Evolutionary conservation across 352 stramenopile genomes (phyloP).

Genomic region (Pythium folliculosum): DNA sequence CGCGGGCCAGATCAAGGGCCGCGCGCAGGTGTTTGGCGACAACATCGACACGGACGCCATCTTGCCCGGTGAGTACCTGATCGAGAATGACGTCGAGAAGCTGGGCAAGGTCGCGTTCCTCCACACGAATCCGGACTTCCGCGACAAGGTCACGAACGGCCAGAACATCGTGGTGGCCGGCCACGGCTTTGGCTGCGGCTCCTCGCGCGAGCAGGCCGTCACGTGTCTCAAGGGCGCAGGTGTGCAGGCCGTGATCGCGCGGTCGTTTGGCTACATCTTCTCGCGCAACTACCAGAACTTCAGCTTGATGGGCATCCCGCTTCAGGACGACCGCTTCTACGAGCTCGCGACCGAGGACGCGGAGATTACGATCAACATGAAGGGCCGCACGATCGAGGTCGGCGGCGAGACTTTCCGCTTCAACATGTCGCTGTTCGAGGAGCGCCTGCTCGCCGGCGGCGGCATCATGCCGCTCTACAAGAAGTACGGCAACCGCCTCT

Average conservation of each 20-base stretch:
- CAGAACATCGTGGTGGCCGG: constrained; percentile 79
- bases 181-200: constrained; percentile 83
- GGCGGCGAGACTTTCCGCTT: constrained; percentile 76
- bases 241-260: constrained; percentile 79
- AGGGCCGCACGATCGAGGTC: constrained; percentile 78
- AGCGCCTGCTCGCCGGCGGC: constrained; percentile 74
- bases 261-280: constrained; percentile 89
- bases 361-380: constrained; percentile 84
- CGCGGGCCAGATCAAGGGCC: constrained; percentile 56
- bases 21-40: constrained; percentile 84
- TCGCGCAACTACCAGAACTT: constrained; percentile 90
- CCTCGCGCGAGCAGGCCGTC: constrained; percentile 83
- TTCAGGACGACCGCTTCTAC: constrained; percentile 82
- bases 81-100: constrained; percentile 85
- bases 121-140: constrained; percentile 87
- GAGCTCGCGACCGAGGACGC: constrained; percentile 72
- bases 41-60: constrained; percentile 91
- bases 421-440: constrained; percentile 88
- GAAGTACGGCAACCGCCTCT: constrained; percentile 85
- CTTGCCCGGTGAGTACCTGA: constrained; percentile 77
- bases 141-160: constrained; percentile 70
- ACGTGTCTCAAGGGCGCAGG: constrained; percentile 80
- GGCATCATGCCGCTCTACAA: constrained; percentile 89
- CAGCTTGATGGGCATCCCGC: constrained; percentile 77
- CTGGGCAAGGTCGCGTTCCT: constrained; percentile 84